Evolutionary conservation across 805 yeast genomes (phyloP), one percentile per base, ranked within the genome.

Genomic region (Zygosaccharomyces kombuchaensis): DNA sequence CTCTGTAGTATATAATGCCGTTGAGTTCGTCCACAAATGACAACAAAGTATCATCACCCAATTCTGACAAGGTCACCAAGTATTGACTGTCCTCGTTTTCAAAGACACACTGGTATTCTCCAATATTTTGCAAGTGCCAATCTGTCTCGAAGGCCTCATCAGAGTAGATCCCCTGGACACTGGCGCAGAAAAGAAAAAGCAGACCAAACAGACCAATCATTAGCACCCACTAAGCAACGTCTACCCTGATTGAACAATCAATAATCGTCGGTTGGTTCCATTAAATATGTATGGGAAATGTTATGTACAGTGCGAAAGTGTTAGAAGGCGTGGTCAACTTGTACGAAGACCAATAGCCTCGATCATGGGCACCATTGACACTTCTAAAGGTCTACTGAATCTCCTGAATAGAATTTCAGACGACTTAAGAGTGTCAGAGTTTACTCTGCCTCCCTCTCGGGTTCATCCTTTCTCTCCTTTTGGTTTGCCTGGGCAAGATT

Each of bases 111-210:
- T 54, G 44, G 37, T 74, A 65, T 6, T 57, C 53, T 0, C 82
- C 82, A 23, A 76, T 60, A 40, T 70, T 72, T 25, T 66, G 67
- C 7, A 70, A 59, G 37, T 77, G 73, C 82, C 83, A 80, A 53
- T 81, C 87, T 27, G 67, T 67, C 13, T 62, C 62, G 56, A 74
- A 77, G 0, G 82, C 80, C 48, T 79, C 82, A 43, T 79, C 83
- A 21, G 71, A 63, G 52, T 63, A 70, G 4, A 72, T 63, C 0
- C 71, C 71, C 52, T 37, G 53, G 13, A 51, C 60, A 27, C 17
- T 21, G 16, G 34, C 6, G 12, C 25, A 10, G 23, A 38, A 23
- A 10, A 38, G 26, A 27, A 38, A 25, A 10, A 38, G 9, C 7
- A 27, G 9, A 7, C 29, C 16, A 27, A 30, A n/a, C 41, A 38